Percentiles rank a stretch among this genome's conserved stretches.
Conservation (phyloP, 1,139 yeast species). For the Geotrichum aggregatum region DNA sequence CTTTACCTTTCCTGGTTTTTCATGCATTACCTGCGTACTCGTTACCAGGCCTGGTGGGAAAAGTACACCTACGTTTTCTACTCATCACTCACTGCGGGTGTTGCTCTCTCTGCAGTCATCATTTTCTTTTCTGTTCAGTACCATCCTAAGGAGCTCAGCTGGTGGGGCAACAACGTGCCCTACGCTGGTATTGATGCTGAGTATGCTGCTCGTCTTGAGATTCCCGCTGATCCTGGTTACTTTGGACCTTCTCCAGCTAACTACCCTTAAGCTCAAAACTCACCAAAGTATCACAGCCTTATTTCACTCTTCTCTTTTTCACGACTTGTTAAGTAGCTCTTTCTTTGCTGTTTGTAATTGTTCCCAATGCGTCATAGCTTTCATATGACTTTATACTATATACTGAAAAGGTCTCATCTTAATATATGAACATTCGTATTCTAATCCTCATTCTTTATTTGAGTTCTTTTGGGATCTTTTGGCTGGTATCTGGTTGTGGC, state of each 20-base stretch:
- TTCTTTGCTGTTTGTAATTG: no score
- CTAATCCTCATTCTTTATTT: no score
- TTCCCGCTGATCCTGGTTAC: slow-evolving; percentile 40
- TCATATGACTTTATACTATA: no score
- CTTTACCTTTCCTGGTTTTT: slow-evolving; percentile 49
- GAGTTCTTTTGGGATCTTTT: no score
- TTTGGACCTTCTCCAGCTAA: slow-evolving; percentile 17
- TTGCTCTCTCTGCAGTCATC: slow-evolving; percentile 38
- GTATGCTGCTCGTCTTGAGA: not conserved
- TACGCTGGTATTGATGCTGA: slow-evolving; percentile 46
- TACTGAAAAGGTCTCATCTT: no score
- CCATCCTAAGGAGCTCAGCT: slow-evolving; percentile 38
- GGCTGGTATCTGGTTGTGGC: no score
- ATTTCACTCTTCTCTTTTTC: no score
- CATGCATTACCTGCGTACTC: slow-evolving; percentile 50
- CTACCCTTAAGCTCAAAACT: slow-evolving; percentile 19
- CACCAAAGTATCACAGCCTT: no score
- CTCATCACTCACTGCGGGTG: slow-evolving; percentile 56
- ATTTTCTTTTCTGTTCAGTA: slow-evolving; percentile 57
- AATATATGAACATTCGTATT: no score
- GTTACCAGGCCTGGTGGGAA: slow-evolving; percentile 57
- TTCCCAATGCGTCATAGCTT: no score
- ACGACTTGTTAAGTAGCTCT: no score
- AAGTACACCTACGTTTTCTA: slow-evolving; percentile 58
- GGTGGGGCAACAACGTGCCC: slow-evolving; percentile 60